Conservation (phyloP, 2,329 filamentous ascomycete species). For the Apiospora malaysiana region DNA sequence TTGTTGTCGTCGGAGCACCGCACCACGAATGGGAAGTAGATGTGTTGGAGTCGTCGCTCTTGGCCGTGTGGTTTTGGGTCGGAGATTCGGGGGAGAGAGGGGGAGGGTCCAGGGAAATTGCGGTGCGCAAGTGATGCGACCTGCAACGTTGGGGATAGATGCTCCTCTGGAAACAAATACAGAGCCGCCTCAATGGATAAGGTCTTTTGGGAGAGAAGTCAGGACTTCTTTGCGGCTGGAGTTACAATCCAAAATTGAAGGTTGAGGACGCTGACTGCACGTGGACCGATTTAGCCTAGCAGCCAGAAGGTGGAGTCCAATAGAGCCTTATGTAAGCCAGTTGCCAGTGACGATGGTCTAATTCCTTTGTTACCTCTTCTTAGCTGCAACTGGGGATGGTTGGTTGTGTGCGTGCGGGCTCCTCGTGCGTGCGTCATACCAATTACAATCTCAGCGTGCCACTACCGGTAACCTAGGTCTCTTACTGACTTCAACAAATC, state of each 20-base stretch:
- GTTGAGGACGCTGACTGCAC: conserved; percentile 16
- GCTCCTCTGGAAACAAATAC: conserved; percentile 13
- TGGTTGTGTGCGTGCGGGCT: too few relatives aligned
- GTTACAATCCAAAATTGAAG: conserved; percentile 21
- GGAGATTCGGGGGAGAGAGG: not conserved
- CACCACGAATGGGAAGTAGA: not conserved
- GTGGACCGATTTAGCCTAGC: conserved; percentile 19
- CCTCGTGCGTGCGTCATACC: too few relatives aligned
- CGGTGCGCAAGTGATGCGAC: conserved; percentile 1
- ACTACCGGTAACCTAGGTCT: too few relatives aligned
- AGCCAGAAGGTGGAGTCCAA: conserved; percentile 8
- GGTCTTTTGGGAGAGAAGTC: conserved; percentile 4
- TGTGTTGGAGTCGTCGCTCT: conserved; percentile 15
- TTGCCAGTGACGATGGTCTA: not conserved
- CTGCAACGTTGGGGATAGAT: conserved; percentile 1
- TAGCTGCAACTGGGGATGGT: too few relatives aligned
- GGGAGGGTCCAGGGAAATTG: not conserved
- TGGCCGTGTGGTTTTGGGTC: not conserved
- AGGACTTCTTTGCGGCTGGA: conserved; percentile 19
- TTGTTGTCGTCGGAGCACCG: conserved; percentile 4
- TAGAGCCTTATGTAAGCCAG: not conserved
- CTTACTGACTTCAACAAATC: too few relatives aligned
- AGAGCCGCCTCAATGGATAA: conserved; percentile 3
- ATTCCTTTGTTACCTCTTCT: not conserved
- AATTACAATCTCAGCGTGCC: too few relatives aligned